A percentile compares a stretch with the other conserved stretches of the same genome.
These are phyloP conservation scores for Stevia rebaudiana DNA, from an alignment of 140 eudicot species.

Conservation along the genomic window DNA sequence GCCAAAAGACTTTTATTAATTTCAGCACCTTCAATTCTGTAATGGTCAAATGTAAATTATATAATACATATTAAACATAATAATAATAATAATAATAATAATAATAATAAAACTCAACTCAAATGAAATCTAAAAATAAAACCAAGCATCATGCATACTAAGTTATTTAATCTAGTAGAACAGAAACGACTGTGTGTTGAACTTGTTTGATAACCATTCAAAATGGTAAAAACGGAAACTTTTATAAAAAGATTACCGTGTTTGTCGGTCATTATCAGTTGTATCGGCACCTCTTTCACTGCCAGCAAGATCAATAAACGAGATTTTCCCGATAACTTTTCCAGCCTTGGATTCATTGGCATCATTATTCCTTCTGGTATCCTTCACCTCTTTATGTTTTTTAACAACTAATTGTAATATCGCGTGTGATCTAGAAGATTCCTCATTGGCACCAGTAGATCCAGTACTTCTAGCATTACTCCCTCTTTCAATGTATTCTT, in stretches of 20 bases:
- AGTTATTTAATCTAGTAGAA: neutral
- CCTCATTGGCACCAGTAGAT: constrained; percentile 98
- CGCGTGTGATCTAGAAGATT: constrained; percentile 98
- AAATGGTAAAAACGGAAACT: neutral
- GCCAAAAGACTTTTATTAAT: constrained; percentile 97
- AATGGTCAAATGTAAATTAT: constrained; percentile 10
- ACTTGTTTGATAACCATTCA: neutral
- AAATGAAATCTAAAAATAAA: neutral
- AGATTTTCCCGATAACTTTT: constrained; percentile 86
- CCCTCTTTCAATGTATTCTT: constrained; percentile 90
- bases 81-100: neutral
- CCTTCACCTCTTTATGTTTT: constrained; percentile 80
- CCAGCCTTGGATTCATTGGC: constrained; percentile 61
- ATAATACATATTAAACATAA: constrained; percentile 3
- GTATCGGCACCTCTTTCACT: constrained; percentile 99
- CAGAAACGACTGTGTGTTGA: neutral
- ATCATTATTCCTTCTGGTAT: constrained; percentile 53
- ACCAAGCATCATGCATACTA: neutral
- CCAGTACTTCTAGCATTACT: constrained; percentile 93
- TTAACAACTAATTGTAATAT: constrained; percentile 85
- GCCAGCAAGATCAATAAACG: constrained; percentile 99
- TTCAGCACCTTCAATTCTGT: constrained; percentile 99
- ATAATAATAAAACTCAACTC: neutral
- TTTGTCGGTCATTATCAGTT: constrained; percentile 97
- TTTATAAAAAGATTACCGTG: constrained; percentile 46